Evolutionary conservation across 2,329 filamentous ascomycete species (phyloP).

Genomic region (Cladobotryum protrusum): DNA sequence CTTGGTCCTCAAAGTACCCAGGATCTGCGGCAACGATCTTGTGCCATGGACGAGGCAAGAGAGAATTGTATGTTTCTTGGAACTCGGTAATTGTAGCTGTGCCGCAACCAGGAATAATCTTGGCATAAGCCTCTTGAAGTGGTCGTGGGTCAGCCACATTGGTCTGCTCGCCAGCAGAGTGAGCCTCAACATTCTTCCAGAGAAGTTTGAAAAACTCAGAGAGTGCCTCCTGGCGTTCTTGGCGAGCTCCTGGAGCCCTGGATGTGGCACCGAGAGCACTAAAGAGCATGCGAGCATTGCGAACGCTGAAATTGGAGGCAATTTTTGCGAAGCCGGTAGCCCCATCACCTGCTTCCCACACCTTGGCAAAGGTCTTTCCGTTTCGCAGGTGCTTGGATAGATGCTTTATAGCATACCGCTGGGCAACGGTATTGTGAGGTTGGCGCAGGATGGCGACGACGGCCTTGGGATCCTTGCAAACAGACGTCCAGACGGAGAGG

Average conservation of each 20-base stretch:
- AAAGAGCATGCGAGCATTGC: neutral
- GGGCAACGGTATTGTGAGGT: neutral
- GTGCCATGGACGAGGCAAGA: neutral
- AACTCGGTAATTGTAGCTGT: constrained; percentile 1
- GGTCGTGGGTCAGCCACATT: constrained; percentile 2
- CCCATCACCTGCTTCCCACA: constrained; percentile 1
- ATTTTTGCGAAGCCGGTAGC: constrained; percentile 5
- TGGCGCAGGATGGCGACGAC: neutral
- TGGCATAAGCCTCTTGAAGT: no score
- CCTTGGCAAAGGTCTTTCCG: constrained; percentile 4
- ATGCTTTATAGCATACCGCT: neutral
- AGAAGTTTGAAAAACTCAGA: constrained; percentile 3
- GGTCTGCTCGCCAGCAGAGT: no score
- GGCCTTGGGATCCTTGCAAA: neutral
- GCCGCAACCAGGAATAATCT: neutral
- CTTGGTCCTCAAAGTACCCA: constrained; percentile 2
- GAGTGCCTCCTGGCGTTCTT: neutral
- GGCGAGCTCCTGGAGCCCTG: neutral
- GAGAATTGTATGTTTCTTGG: neutral
- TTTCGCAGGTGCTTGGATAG: constrained; percentile 1
- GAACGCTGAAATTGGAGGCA: neutral
- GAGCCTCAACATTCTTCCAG: neutral
- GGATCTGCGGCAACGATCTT: neutral
- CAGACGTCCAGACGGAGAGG: neutral
- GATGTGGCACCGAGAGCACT: neutral